phyloP scores from a whole-genome alignment of 306 rosid species.

The Sphenostylis stenocarpa region DNA sequence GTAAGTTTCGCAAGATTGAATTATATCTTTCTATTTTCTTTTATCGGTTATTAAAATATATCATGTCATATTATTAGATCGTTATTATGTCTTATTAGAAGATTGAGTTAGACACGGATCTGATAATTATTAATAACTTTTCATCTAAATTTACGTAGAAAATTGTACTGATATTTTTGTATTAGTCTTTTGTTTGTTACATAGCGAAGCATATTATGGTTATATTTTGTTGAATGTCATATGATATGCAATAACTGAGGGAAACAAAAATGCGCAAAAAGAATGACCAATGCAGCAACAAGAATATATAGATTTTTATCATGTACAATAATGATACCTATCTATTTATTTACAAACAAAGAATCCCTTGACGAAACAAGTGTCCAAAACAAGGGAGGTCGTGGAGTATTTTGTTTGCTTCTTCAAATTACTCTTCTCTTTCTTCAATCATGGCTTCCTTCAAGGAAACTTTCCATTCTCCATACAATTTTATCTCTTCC shows the following conservation, averaged over 20 bases:
- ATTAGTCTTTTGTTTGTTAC: no score
- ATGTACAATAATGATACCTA: neutral
- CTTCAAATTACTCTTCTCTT: neutral
- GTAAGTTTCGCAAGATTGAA: no score
- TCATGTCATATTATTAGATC: no score
- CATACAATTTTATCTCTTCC: neutral
- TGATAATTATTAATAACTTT: no score
- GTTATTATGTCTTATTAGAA: no score
- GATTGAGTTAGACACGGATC: no score
- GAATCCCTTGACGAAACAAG: neutral
- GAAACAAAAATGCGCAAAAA: neutral
- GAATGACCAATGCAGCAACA: neutral
- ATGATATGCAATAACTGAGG: neutral
- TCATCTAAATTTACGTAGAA: no score
- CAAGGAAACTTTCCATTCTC: neutral
- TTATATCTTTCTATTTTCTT: no score
- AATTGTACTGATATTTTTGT: no score
- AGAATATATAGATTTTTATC: neutral
- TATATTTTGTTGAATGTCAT: conserved; percentile 43
- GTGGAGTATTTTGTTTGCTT: neutral
- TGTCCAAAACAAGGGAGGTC: neutral
- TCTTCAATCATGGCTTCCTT: neutral
- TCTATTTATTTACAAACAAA: neutral
- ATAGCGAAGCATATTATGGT: conserved; percentile 18
- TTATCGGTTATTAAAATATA: no score